Base-by-base conservation (phyloP, 805 yeast genomes). In the Zygosaccharomyces kombuchaensis region DNA sequence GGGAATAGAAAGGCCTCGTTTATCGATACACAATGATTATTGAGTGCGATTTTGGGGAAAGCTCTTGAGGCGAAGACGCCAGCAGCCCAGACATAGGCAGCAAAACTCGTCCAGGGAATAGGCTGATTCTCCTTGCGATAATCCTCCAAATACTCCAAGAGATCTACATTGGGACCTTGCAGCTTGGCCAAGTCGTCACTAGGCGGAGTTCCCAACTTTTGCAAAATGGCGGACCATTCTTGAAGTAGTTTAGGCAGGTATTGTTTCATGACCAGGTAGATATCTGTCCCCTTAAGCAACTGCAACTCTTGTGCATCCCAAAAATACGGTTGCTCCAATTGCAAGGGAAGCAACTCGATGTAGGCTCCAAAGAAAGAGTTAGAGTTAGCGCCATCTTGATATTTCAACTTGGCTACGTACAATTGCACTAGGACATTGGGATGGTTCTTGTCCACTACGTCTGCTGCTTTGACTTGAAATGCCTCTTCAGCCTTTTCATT, bases 31-130 rank as follows among this genome's bases (percentile, higher is more conserved):
- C 42, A 34, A 4, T 50, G 37, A 5, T 59, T 53, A 14, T 70
- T 69, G n/a, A 80, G 52, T n/a, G 88, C 57, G 32, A 86, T 64
- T 40, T 77, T 74, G 1, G 96, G 96, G 59, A 90, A 90, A 0
- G 93, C 84, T 51, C 97, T 74, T 1, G 96, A 82, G 9, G 81
- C 74, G 51, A 86, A 74, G 10, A 87, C 83, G 37, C 77, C 70
- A 34, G 76, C 68, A 0, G 95, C 80, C 96, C 96, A 90, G 4
- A 84, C 58, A 59, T 82, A 89, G 5, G 80, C 81, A 0, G 79
- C 70, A 55, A 85, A 84, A 46, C 80, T 71, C 1, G 80, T 73
- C 90, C 90, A 84, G 36, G 75, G 25, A 14, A 44, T 13, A 6
- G n/a, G 25, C 8, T 16, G 25, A n/a, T 40, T 30, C 17, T 31